phyloP scores from a whole-genome alignment of 2,329 filamentous ascomycete species.

The Ophiostoma montium region DNA sequence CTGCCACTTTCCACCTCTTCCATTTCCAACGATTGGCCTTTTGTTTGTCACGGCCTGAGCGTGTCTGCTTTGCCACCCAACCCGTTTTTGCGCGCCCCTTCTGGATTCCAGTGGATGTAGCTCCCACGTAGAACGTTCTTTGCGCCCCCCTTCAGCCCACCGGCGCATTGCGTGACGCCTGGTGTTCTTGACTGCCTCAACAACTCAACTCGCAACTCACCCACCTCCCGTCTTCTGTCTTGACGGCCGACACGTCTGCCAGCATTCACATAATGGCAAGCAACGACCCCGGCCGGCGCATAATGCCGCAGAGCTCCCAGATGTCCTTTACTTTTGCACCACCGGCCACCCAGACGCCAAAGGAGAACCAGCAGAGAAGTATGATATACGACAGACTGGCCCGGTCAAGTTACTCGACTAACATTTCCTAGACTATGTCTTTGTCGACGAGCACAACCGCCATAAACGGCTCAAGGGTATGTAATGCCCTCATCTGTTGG shows the following conservation, averaged over 20 bases:
- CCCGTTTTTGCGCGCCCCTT: background rate
- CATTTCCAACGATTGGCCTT: too few relatives aligned
- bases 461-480: constrained; percentile 92
- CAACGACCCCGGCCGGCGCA: constrained; percentile 44
- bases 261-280: constrained; percentile 31
- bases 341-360: constrained; percentile 41
- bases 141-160: background rate
- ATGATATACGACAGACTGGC: constrained; percentile 21
- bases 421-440: constrained; percentile 71
- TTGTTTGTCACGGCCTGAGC: background rate
- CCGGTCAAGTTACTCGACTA: constrained; percentile 13
- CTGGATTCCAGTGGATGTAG: constrained; percentile 8
- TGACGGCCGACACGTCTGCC: background rate
- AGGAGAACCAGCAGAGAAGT: constrained; percentile 74
- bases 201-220: background rate
- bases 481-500: constrained; percentile 7
- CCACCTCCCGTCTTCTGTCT: background rate
- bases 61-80: background rate
- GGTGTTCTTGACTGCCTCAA: background rate
- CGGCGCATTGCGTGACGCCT: constrained; percentile 10
- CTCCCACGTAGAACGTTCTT: constrained; percentile 2
- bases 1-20: too few relatives aligned
- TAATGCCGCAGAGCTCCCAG: constrained; percentile 52
- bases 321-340: constrained; percentile 67
- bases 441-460: constrained; percentile 96